A percentile compares a stretch with the other conserved stretches of the same genome.
These are phyloP conservation scores for Crepidotus variabilis DNA, from an alignment of 768 basidiomycete genomes.

Conservation along the genomic window DNA sequence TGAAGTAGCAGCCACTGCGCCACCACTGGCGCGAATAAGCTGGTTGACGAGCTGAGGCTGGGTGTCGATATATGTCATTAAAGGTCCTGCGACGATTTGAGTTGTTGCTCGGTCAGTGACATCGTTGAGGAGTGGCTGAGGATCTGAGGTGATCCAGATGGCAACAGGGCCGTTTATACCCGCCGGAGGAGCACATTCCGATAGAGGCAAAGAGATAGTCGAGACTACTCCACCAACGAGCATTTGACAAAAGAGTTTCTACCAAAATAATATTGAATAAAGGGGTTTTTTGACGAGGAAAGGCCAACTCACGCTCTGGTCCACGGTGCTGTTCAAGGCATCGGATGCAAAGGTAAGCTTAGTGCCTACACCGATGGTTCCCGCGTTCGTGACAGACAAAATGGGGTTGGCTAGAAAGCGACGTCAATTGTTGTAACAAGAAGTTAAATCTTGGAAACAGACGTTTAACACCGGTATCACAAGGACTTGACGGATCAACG, in stretches of 20 bases:
- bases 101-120: conserved; percentile 50
- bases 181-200: conserved; percentile 58
- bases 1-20: conserved; percentile 15
- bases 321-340: conserved; percentile 48
- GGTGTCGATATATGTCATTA: conserved; percentile 63
- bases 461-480: conserved; percentile 58
- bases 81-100: conserved; percentile 68
- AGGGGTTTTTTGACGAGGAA: neutral
- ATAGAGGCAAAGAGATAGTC: conserved; percentile 57
- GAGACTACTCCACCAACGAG: conserved; percentile 55
- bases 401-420: conserved; percentile 47
- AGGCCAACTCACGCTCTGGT: conserved; percentile 32
- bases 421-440: neutral
- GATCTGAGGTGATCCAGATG: conserved; percentile 63
- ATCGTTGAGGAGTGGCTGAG: conserved; percentile 61
- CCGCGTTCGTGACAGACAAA: conserved; percentile 62
- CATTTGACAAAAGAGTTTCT: conserved; percentile 75
- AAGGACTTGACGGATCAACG: conserved; percentile 49
- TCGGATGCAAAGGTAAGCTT: conserved; percentile 54
- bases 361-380: conserved; percentile 53
- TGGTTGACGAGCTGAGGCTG: conserved; percentile 46
- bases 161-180: conserved; percentile 74
- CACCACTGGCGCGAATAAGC: conserved; percentile 30
- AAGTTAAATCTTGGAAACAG: conserved; percentile 12
- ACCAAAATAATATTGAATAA: conserved; percentile 6